Conservation (phyloP, 495 filamentous ascomycete species). For the Trypethelium eluteriae region DNA sequence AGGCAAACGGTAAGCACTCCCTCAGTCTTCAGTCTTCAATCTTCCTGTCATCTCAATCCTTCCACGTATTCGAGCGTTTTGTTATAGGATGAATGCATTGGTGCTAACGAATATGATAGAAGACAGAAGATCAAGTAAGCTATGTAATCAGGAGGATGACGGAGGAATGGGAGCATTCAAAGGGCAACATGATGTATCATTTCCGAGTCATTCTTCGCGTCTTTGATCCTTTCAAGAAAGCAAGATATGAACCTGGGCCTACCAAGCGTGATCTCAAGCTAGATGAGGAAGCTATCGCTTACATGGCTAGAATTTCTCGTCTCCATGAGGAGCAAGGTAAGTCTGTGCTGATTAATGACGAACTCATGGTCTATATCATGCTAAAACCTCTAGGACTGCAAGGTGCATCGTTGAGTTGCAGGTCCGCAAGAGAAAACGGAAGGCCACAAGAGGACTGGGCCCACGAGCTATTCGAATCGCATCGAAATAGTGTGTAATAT, state of each 20-base stretch:
- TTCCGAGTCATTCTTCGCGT: slow-evolving; percentile 19
- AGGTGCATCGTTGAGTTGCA: no score
- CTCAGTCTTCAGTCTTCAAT: neutral
- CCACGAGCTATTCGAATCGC: slow-evolving; percentile 2
- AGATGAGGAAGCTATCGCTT: neutral
- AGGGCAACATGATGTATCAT: slow-evolving; percentile 17
- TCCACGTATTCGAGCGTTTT: neutral
- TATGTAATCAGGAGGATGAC: slow-evolving; percentile 21
- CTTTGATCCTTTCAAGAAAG: slow-evolving; percentile 23
- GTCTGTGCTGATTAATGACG: neutral
- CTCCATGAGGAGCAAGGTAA: neutral
- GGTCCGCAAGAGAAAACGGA: neutral
- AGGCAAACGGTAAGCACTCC: slow-evolving; percentile 21
- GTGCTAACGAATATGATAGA: slow-evolving; percentile 17
- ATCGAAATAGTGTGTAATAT: neutral
- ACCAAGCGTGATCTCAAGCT: slow-evolving; percentile 6
- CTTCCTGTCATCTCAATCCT: neutral
- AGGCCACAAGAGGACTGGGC: neutral
- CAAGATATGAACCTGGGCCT: slow-evolving; percentile 22
- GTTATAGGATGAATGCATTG: neutral
- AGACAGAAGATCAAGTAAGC: slow-evolving; percentile 18
- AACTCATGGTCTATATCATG: neutral
- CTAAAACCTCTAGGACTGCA: neutral
- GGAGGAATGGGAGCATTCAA: slow-evolving; percentile 20
- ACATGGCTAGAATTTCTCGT: neutral